A percentile compares a stretch with the other conserved stretches of the same genome.
phyloP scores from a whole-genome alignment of 2,329 filamentous ascomycete genomes.

The Exserohilum rostratum region DNA sequence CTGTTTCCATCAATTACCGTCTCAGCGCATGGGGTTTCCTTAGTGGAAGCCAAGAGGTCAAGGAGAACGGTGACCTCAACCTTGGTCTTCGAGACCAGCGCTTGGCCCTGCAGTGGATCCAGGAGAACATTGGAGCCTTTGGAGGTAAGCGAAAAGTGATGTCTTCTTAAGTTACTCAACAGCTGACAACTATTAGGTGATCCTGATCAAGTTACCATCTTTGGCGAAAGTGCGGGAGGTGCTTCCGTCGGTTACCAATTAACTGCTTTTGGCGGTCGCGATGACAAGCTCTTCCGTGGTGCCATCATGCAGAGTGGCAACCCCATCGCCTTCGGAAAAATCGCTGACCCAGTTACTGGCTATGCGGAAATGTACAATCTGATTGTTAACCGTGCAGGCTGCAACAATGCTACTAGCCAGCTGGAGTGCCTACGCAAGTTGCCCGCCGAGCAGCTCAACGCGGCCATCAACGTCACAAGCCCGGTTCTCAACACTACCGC shows the following conservation, averaged over 20 bases:
- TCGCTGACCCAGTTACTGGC: constrained; percentile 22
- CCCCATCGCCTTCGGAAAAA: constrained; percentile 40
- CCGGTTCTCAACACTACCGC: constrained; percentile 29
- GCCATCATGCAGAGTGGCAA: constrained; percentile 55
- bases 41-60: constrained; percentile 46
- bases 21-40: constrained; percentile 69
- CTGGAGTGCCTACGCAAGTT: constrained; percentile 61
- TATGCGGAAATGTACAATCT: constrained; percentile 28
- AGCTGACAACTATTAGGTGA: constrained; percentile 45
- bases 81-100: constrained; percentile 56
- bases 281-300: constrained; percentile 55
- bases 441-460: constrained; percentile 64
- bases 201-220: constrained; percentile 53
- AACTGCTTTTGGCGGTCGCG: constrained; percentile 55
- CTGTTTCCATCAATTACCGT: constrained; percentile 57
- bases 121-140: constrained; percentile 52
- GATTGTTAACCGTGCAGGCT: constrained; percentile 31
- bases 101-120: constrained; percentile 54
- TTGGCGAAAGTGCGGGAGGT: constrained; percentile 54
- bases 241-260: constrained; percentile 53
- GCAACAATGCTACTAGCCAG: constrained; percentile 28
- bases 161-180: constrained; percentile 25
- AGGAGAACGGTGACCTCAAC: constrained; percentile 54
- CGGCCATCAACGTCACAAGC: constrained; percentile 55
- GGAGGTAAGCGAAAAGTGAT: constrained; percentile 47